Base-by-base conservation (phyloP, 2,329 filamentous ascomycete species). In the Beauveria asiatica region DNA sequence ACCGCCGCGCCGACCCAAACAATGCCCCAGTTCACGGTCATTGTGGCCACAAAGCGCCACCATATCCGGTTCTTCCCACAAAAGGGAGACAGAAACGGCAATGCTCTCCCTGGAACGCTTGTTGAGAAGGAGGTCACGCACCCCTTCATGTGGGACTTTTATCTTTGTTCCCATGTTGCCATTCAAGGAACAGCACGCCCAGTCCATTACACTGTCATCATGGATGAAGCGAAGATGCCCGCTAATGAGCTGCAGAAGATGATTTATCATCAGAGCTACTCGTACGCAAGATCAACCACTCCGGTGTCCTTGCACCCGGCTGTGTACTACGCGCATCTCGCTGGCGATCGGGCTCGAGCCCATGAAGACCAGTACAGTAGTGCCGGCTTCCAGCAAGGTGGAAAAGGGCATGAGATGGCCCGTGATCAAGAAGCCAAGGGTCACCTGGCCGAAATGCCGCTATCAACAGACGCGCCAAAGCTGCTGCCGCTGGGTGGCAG, bases 181-280 rank as follows among this genome's bases (percentile, higher is more conserved):
- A 92, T 99, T 65, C 94, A 99, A 74, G 94, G 94, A 25, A 99
- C 94, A 0, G 88, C 94, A 19, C 85, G 94, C 1, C 94, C 94
- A 0, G 91, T 95, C 0, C 91, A 96, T 67, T 99, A 99, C 72
- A 88, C 93, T 63, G 88, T 97, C 16, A 85, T 99, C 23, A 70
- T 88, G 51, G 94, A 99, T 69, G 92, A 97, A 71, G 83, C 87
- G 57, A 77, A 81, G 1, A 81, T 90, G 67, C 72, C 79, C 1
- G 79, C 87, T 0, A 85, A 89, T 46, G 80, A 87, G 2, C 78
- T 99, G 0, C 89, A 96, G 68, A 86, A 87, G 60, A 88, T 97
- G 83, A 88, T 97, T 23, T 97, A 97, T 67, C 88, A 96, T 65
- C 92, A 97, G 64, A 96, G 88, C 49, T 99, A 96, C 73, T 91